phyloP scores from a whole-genome alignment of 345 rosid species.

The Citrus unshiu region DNA sequence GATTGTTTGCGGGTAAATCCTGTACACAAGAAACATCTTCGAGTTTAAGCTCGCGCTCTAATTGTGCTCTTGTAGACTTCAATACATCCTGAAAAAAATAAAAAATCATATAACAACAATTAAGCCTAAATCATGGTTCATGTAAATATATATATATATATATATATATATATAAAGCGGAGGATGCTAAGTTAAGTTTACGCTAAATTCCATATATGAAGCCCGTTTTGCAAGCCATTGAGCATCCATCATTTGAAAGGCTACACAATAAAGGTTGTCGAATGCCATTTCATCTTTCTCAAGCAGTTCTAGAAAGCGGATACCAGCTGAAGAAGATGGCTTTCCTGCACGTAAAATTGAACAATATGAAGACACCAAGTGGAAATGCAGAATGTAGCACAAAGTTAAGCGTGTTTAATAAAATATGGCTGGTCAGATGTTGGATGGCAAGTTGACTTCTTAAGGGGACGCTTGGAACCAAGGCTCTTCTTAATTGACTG shows the following conservation, averaged over 20 bases:
- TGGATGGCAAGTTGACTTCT: background rate
- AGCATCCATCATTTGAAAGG: conserved; percentile 87
- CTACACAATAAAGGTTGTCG: conserved; percentile 74
- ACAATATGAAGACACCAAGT: too few species aligned
- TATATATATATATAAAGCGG: too few species aligned
- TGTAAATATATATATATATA: too few species aligned
- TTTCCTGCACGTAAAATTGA: conserved; percentile 42
- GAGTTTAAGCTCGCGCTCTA: conserved; percentile 73
- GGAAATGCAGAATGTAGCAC: background rate
- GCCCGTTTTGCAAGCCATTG: conserved; percentile 96
- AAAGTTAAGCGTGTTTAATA: background rate
- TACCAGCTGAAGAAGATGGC: conserved; percentile 62
- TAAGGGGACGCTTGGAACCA: background rate
- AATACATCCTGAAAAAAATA: conserved; percentile 59
- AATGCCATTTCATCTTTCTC: conserved; percentile 80
- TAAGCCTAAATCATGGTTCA: background rate
- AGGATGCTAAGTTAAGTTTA: conserved; percentile 14
- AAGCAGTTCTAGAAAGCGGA: conserved; percentile 60
- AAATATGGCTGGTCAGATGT: background rate
- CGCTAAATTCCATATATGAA: conserved; percentile 91
- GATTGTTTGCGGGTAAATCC: conserved; percentile 71
- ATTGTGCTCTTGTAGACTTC: conserved; percentile 74
- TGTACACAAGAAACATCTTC: conserved; percentile 56
- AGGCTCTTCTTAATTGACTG: too few species aligned
- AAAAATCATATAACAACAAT: background rate